phyloP scores from a whole-genome alignment of 192 early-diverging fungal genomes.

The Physocladia obscura region DNA sequence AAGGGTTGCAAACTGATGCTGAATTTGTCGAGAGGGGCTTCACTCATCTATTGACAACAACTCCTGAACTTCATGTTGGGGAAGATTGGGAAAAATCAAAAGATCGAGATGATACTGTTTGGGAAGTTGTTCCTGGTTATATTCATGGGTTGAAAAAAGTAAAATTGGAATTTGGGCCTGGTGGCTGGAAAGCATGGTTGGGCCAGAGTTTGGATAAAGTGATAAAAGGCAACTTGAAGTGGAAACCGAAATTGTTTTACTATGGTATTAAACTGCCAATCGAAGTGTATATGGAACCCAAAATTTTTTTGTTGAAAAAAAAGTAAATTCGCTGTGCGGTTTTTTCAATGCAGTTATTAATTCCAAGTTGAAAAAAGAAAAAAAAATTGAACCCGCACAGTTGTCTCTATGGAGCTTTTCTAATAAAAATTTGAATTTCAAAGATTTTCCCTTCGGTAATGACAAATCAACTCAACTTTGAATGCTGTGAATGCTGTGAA shows the following conservation, averaged over 20 bases:
- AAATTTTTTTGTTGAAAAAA: slow-evolving; percentile 24
- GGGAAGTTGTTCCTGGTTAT: slow-evolving; percentile 2
- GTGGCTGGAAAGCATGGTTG: slow-evolving; percentile 18
- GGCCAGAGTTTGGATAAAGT: slow-evolving; percentile 3
- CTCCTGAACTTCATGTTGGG: slow-evolving; percentile 23
- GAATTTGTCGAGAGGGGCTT: slow-evolving; percentile 20
- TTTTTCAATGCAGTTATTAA: too few species aligned
- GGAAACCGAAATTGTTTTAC: background rate
- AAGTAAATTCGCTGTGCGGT: too few species aligned
- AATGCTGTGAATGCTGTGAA: too few species aligned
- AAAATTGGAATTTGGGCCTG: slow-evolving; percentile 16
- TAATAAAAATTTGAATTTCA: too few species aligned
- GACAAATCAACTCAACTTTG: too few species aligned
- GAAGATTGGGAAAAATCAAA: background rate
- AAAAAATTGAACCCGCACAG: too few species aligned
- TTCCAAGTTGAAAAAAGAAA: too few species aligned
- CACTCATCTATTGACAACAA: slow-evolving; percentile 23
- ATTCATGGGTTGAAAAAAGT: slow-evolving; percentile 17
- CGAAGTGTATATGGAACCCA: slow-evolving; percentile 21
- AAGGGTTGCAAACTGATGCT: background rate
- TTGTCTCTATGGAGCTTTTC: too few species aligned
- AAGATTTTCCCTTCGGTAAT: too few species aligned
- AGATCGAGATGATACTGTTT: background rate
- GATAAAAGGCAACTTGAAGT: slow-evolving; percentile 6
- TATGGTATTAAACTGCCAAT: slow-evolving; percentile 27